Base-by-base conservation (phyloP, 352 stramenopile species). In the Blastocystis sp. region DNA sequence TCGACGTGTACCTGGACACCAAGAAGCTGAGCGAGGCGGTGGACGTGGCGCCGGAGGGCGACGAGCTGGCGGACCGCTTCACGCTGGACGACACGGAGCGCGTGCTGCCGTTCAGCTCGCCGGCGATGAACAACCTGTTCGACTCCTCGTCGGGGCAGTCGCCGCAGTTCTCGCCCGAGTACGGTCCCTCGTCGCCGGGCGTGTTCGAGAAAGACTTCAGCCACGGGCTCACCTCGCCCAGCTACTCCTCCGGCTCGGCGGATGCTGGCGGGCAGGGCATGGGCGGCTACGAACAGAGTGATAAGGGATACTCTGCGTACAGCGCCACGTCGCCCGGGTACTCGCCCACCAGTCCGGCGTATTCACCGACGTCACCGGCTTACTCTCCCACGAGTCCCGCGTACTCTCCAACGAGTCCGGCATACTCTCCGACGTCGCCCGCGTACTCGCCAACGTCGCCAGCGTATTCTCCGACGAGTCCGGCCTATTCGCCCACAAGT, bases 1-100 rank as follows among this genome's bases (percentile, higher is more conserved):
- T 99, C 93, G 97, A 99, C 79, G 92, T 99, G 45, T 94, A 98
- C 70, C 93, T 99, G 51, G 97, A 99, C 90, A 96, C 98, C 59
- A 95, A 98, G 91, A 98, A 98, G 92, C 94, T 99, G 19, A 94
- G 95, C 74, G 95, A 98, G 88, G 97, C 97, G 50, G 97, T 99
- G 69, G 97, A 99, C 91, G 95, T 98, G 88, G 96, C 98, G 90
- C 94, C 95, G 4, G 95, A 98, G 69, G 1, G 91, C 91, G 33
- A 91, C 90, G 62, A 93, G 93, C 67, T 92, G 70, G 35, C 92
- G 92, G 31, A 92, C 91, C 4, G 94, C 93, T 91, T 92, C 66
- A 16, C 65, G 55, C 74, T 92, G 66, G 0, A 93, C 93, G 21
- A 95, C 93, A 2, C 94, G 91, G 0, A 93, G 93, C 0, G 93